Evolutionary conservation across 2,329 filamentous ascomycete genomes (phyloP).

Genomic region (Paraconiothyrium brasiliense): DNA sequence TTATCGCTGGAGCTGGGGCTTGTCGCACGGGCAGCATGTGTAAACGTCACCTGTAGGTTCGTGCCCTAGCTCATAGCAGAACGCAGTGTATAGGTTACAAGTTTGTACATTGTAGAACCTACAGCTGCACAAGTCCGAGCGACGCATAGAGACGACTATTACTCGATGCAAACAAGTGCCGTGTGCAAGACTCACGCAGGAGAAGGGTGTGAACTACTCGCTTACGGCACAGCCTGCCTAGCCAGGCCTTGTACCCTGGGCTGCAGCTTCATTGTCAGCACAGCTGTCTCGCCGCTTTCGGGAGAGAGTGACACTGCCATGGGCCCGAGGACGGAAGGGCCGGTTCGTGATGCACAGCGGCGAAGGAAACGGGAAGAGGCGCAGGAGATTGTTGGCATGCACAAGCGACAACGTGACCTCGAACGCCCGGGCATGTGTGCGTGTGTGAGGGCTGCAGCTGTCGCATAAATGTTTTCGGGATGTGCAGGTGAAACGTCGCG

Average conservation of each 20-base stretch:
- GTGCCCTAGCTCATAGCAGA: not conserved
- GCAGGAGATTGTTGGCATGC: conserved; percentile 19
- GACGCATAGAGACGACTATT: not conserved
- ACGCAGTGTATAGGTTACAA: not conserved
- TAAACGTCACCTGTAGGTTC: not conserved
- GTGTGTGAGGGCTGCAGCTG: conserved; percentile 1
- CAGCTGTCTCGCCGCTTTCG: conserved; percentile 2
- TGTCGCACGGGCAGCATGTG: not conserved
- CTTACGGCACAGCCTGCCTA: conserved; percentile 8
- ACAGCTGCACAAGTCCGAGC: not conserved
- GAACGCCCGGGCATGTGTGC: not conserved
- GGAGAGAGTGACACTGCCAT: conserved; percentile 6
- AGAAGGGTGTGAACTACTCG: not conserved
- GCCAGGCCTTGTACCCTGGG: too few relatives aligned
- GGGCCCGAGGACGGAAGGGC: not conserved
- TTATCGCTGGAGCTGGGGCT: not conserved
- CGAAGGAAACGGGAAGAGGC: conserved; percentile 5
- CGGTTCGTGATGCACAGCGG: conserved; percentile 14
- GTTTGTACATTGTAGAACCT: not conserved
- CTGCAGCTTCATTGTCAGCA: too few relatives aligned
- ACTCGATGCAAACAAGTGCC: not conserved
- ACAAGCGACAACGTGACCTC: conserved; percentile 20
- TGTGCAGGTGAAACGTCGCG: conserved; percentile 29
- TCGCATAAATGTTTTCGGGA: conserved; percentile 25
- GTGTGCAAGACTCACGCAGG: not conserved